Evolutionary conservation across 768 basidiomycete species (phyloP).

Genomic region (Tylopilus sp.): DNA sequence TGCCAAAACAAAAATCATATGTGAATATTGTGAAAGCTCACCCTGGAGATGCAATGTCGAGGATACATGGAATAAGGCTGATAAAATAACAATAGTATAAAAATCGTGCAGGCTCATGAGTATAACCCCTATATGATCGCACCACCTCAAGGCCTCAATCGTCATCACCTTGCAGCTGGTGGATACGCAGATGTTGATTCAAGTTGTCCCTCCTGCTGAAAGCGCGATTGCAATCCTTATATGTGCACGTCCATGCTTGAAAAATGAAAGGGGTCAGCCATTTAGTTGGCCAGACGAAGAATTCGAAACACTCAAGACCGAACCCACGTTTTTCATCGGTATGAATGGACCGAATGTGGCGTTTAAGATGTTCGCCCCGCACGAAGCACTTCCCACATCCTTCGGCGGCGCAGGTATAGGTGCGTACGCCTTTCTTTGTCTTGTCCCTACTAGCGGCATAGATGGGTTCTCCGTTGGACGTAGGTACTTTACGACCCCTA

Average conservation of each 20-base stretch:
- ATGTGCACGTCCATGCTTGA: slow-evolving; percentile 42
- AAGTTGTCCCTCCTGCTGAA: slow-evolving; percentile 79
- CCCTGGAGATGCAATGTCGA: neutral
- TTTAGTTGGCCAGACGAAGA: neutral
- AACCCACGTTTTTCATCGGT: slow-evolving; percentile 80
- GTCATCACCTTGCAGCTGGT: slow-evolving; percentile 31
- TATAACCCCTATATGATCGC: neutral
- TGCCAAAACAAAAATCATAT: neutral
- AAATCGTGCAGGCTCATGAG: neutral
- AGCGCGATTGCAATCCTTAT: slow-evolving; percentile 60
- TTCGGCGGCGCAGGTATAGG: slow-evolving; percentile 62
- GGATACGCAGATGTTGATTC: slow-evolving; percentile 68
- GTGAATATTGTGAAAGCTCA: neutral
- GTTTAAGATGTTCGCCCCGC: slow-evolving; percentile 76
- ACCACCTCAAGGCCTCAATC: slow-evolving; percentile 8
- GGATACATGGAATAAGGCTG: slow-evolving; percentile 17
- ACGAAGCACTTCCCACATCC: slow-evolving; percentile 80
- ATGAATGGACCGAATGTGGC: slow-evolving; percentile 78
- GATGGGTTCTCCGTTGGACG: slow-evolving; percentile 24
- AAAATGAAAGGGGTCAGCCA: neutral
- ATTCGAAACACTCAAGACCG: neutral
- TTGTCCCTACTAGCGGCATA: slow-evolving; percentile 29
- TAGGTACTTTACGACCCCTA: slow-evolving; percentile 48
- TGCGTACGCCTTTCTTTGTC: slow-evolving; percentile 36
- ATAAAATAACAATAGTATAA: slow-evolving; percentile 17